A percentile compares a stretch with the other conserved stretches of the same genome.
Evolutionary conservation across 495 filamentous ascomycete species (phyloP).

Genomic region (Penicillium paradoxum): DNA sequence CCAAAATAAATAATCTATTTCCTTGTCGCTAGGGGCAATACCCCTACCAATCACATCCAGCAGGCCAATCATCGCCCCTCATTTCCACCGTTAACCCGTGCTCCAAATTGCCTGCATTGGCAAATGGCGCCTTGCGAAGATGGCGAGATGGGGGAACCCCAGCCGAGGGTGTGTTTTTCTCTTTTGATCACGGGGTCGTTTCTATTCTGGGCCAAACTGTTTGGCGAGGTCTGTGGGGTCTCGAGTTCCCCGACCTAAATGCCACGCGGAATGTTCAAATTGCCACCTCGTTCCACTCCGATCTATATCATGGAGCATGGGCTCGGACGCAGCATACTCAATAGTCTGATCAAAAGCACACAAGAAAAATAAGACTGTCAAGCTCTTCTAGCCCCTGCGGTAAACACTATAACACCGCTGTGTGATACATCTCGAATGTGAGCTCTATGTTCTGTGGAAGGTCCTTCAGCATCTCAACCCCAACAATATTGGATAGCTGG

Average conservation of each 20-base stretch:
- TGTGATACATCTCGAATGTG: not conserved
- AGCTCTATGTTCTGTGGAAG: not conserved
- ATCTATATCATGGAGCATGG: not conserved
- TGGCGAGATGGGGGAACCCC: conserved; percentile 4
- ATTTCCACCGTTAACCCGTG: not conserved
- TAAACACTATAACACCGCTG: not conserved
- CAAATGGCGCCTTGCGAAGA: not conserved
- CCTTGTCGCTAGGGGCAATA: conserved; percentile 19
- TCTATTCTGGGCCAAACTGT: conserved; percentile 1
- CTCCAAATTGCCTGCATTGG: too few species aligned
- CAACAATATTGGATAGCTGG: not conserved
- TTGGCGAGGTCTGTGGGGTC: not conserved
- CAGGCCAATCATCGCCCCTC: not conserved
- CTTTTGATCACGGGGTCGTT: conserved; percentile 9
- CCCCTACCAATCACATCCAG: not conserved
- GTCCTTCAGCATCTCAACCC: not conserved
- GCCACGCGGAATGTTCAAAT: not conserved
- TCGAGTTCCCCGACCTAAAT: not conserved
- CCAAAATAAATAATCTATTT: not conserved
- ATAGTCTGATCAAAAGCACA: too few species aligned
- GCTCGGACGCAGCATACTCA: too few species aligned
- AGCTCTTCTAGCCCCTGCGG: too few species aligned
- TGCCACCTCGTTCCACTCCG: not conserved
- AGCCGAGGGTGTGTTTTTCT: conserved; percentile 13
- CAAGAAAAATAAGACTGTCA: too few species aligned